Base-by-base conservation (phyloP, 108 stramenopile genomes). In the Cyclotella atomus region DNA sequence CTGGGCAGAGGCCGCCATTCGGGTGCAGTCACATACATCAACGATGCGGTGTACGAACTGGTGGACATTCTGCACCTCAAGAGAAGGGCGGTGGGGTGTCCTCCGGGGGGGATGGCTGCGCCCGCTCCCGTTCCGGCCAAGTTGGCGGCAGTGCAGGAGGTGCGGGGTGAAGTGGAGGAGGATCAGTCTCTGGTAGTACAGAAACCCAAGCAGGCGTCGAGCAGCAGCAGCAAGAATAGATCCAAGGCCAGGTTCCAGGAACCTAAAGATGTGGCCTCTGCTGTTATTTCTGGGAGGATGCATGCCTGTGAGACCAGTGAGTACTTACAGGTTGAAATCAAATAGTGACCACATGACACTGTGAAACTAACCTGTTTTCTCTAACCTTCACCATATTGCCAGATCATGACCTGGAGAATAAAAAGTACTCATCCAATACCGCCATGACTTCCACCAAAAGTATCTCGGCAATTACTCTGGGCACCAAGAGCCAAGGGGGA, bases 61-160 rank as follows among this genome's bases (percentile, higher is more conserved):
- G 75, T 77, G n/a, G 93, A 95, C 59, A 90, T 95, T 70, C 82
- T 90, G 33, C 78, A 65, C 30, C 72, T 95, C 49, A 89, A 90
- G 46, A 71, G 93, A 2, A 67, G 93, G 30, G 43, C 54, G 29
- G 23, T 33, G 32, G 54, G 35, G 27, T 3, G 33, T 60, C 8
- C 52, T 46, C 32, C 29, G 19, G 43, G 41, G 0, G 5, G 63
- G 9, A 19, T 25, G 19, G 62, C 23, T 43, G 24, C 62, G 3
- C 14, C 2, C 24, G 62, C 14, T 14, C 1, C 16, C 10, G 41
- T 10, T 43, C 56, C 2, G 15, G 1, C 20, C 21, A 23, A 52
- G 52, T 9, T n/a, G n/a, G n/a, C n/a, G n/a, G n/a, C n/a, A n/a
- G n/a, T n/a, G n/a, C n/a, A n/a, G n/a, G n/a, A n/a, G n/a, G n/a